These are phyloP conservation scores for Astrephomene gubernaculifera DNA, from an alignment of 139 green algal genomes.

Conservation along the genomic window DNA sequence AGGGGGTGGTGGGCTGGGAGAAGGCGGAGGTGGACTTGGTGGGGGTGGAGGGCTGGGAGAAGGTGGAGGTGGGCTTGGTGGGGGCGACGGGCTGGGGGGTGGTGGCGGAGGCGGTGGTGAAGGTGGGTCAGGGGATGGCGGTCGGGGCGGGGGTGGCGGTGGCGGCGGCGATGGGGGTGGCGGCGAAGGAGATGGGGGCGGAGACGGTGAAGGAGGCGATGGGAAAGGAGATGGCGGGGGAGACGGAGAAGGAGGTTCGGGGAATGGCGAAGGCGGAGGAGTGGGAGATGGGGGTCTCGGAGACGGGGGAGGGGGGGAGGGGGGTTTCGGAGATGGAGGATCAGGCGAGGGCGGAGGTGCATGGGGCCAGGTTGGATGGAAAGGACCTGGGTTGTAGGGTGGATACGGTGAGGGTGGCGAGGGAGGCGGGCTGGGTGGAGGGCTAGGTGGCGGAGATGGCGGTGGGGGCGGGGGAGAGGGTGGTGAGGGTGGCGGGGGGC, in stretches of 20 bases:
- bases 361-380: no score
- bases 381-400: no score
- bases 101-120: neutral
- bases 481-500: neutral
- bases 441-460: neutral
- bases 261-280: no score
- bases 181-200: neutral
- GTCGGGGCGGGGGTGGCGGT: neutral
- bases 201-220: neutral
- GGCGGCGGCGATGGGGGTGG: neutral
- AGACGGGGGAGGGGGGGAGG: neutral
- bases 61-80: neutral
- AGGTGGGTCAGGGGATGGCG: neutral
- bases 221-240: neutral
- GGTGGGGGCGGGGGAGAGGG: neutral
- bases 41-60: neutral
- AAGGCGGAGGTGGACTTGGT: neutral
- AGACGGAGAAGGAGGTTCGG: neutral
- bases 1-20: neutral
- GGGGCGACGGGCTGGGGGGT: neutral
- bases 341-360: no score
- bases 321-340: no score
- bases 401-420: no score
- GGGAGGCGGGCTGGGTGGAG: no score
- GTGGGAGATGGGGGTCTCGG: neutral